Base-by-base conservation (phyloP, 2,329 filamentous ascomycete genomes). In the Coccinonectria pachysandricola region DNA sequence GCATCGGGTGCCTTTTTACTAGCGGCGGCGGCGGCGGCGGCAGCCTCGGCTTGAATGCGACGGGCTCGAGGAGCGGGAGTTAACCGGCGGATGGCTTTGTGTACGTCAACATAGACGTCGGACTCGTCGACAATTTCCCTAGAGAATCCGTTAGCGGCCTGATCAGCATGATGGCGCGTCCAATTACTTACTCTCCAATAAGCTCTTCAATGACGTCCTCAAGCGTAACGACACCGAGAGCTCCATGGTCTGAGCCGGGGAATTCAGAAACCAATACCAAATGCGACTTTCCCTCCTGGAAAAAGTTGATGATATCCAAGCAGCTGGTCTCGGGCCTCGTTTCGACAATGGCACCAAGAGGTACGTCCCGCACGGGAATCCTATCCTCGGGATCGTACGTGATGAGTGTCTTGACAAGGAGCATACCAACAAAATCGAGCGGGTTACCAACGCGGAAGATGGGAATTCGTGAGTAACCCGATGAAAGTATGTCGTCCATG, bases 51-150 rank as follows among this genome's bases (percentile, higher is more conserved):
- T 9, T 57, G 68, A 12, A 49, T 54, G 15, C 62, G 68, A 30
- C 80, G 73, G 22, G 75, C 75, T 48, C 84, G 80, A 2, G 88
- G 88, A 2, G 87, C 86, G 1, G 86, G 86, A 12, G 79, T 74
- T 46, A 92, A 71, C 27, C 91, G 82, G 31, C 91, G 76, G 42
- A 98, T 95, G 12, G 91, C 91, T 61, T 96, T 96, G 65, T 96
- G 91, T 3, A 98, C 86, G 53, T 98, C 91, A 38, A 98, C 79
- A 48, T 93, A 98, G 8, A 98, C 91, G 55, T 98, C 91, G 0
- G 88, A 96, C 55, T 98, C 91, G 52, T 98, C 91, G 36, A 98
- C 92, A 39, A 96, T 98, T 68, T 98, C 91, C 64, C 82, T 87
- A 14, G 2, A 7, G 28, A 49, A 31, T 17, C 36, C 12, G 35